Conservation (phyloP, 306 rosid species). For the Pachyrhizus erosus region DNA sequence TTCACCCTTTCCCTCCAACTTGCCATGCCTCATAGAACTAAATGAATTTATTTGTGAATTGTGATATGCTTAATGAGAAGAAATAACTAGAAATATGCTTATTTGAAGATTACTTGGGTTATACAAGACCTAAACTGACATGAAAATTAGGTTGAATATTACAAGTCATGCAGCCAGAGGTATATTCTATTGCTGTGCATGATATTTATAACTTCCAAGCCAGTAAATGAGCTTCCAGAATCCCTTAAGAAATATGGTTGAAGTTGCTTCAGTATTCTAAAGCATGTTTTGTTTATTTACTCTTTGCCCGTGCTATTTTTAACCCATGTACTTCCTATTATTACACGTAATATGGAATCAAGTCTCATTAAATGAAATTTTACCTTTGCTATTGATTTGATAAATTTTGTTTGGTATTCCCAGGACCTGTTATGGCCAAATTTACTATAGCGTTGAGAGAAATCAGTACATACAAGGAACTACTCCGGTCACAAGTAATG, state of each 20-base stretch:
- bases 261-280: constrained; percentile 36
- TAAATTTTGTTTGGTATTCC: constrained; percentile 34
- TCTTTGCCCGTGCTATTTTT: constrained; percentile 8
- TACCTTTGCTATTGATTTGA: constrained; percentile 33
- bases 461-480: constrained; percentile 91
- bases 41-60: not conserved
- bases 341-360: constrained; percentile 12
- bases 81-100: constrained; percentile 28
- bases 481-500: constrained; percentile 86
- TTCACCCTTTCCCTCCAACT: not conserved
- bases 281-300: constrained; percentile 26
- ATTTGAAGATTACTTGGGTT: constrained; percentile 21
- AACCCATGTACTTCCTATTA: constrained; percentile 26
- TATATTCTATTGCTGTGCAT: constrained; percentile 15
- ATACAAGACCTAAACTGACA: constrained; percentile 34
- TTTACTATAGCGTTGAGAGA: constrained; percentile 90
- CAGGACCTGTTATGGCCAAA: constrained; percentile 92
- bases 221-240: constrained; percentile 10
- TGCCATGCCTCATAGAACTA: constrained; percentile 18
- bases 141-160: constrained; percentile 28
- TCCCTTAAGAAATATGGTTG: constrained; percentile 28
- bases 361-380: constrained; percentile 23
- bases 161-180: constrained; percentile 26
- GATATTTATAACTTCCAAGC: constrained; percentile 17
- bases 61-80: constrained; percentile 35